These are phyloP conservation scores for Pichia sp. DNA, from an alignment of 1,139 yeast species.

Conservation along the genomic window DNA sequence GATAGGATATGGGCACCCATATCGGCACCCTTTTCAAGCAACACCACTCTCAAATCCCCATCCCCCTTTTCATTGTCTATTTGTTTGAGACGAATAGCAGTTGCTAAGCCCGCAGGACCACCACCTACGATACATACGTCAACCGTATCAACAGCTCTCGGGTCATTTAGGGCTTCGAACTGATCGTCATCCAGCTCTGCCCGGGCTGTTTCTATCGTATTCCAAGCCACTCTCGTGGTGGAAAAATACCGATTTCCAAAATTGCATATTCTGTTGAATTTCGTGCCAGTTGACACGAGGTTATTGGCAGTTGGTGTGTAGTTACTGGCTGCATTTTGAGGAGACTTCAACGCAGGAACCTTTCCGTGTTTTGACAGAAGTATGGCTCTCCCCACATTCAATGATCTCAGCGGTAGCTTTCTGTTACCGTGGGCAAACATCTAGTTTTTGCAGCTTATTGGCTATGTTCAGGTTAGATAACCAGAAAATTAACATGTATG, in stretches of 20 bases:
- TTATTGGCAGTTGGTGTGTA: not conserved
- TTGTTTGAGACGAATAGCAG: constrained; percentile 86
- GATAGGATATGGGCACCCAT: constrained; percentile 88
- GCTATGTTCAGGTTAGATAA: not conserved
- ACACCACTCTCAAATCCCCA: constrained; percentile 77
- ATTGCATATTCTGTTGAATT: not conserved
- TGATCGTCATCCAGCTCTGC: constrained; percentile 42
- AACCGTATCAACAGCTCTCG: constrained; percentile 76
- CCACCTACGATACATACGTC: constrained; percentile 97
- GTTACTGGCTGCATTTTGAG: not conserved
- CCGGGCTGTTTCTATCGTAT: constrained; percentile 34
- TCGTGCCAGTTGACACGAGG: not conserved
- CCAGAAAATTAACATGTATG: not conserved
- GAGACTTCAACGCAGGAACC: not conserved
- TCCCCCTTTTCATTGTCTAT: constrained; percentile 64
- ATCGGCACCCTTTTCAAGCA: constrained; percentile 87
- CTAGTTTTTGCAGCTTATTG: not conserved
- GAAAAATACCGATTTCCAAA: constrained; percentile 2
- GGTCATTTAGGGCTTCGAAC: constrained; percentile 45
- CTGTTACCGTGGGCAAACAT: not conserved
- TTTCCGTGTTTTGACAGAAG: not conserved
- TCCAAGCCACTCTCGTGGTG: not conserved
- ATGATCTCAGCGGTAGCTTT: not conserved
- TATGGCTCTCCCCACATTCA: not conserved
- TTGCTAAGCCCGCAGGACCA: constrained; percentile 94